Evolutionary conservation across 1,284 basidiomycete genomes (phyloP).

Genomic region (Microstroma glucosiphilum): DNA sequence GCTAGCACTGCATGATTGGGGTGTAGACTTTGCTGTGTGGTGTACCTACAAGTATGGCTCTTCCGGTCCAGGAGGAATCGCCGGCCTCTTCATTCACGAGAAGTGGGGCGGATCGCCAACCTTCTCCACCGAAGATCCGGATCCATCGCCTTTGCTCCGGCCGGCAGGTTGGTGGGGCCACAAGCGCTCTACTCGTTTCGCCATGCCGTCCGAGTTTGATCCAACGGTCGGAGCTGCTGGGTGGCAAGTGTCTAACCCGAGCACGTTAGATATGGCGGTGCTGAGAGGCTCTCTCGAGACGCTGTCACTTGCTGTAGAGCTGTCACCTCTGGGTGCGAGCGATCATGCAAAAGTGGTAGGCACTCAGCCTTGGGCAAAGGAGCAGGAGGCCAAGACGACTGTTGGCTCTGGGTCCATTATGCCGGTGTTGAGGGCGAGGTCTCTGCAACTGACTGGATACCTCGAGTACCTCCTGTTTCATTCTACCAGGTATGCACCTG

Average conservation of each 20-base stretch:
- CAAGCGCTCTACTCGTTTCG: slow-evolving; percentile 75
- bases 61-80: slow-evolving; percentile 89
- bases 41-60: slow-evolving; percentile 67
- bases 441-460: slow-evolving; percentile 38
- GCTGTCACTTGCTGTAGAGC: slow-evolving; percentile 21
- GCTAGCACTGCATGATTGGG: slow-evolving; percentile 82
- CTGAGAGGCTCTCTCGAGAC: slow-evolving; percentile 43
- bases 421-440: slow-evolving; percentile 34
- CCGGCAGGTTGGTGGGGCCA: slow-evolving; percentile 98
- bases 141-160: slow-evolving; percentile 54
- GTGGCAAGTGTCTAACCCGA: slow-evolving; percentile 91
- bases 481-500: background rate
- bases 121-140: background rate
- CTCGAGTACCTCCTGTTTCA: slow-evolving; percentile 30
- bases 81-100: slow-evolving; percentile 81
- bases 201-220: slow-evolving; percentile 76
- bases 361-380: background rate
- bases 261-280: slow-evolving; percentile 63
- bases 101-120: slow-evolving; percentile 54
- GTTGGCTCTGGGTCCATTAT: slow-evolving; percentile 38
- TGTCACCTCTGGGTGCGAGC: background rate
- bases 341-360: background rate
- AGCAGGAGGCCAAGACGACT: slow-evolving; percentile 6
- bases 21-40: slow-evolving; percentile 78
- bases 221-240: slow-evolving; percentile 85